Conservation (phyloP, 257 asterid genomes). For the Nicotiana noctiflora region DNA sequence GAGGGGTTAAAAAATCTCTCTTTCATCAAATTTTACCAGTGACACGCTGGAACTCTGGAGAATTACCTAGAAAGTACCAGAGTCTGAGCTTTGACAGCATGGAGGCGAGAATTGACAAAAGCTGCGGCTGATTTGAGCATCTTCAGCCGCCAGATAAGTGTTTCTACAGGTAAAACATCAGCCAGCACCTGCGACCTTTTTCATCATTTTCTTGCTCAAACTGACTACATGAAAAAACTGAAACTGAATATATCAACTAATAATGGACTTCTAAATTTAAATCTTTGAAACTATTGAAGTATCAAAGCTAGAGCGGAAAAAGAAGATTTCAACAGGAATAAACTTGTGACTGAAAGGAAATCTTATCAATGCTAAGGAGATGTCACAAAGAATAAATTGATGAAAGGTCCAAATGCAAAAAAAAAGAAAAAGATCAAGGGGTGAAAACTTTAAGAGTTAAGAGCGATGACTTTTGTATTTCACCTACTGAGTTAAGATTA, state of each 20-base stretch:
- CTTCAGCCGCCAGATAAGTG: constrained; percentile 60
- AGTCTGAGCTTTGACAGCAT: constrained; percentile 79
- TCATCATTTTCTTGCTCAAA: constrained; percentile 29
- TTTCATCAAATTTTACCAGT: background rate
- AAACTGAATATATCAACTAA: constrained; percentile 1
- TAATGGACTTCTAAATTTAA: background rate
- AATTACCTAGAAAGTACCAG: constrained; percentile 63
- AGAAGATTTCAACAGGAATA: background rate
- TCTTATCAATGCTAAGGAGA: background rate
- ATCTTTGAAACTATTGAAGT: background rate
- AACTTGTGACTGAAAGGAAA: background rate
- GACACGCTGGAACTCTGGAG: background rate
- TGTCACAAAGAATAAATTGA: background rate
- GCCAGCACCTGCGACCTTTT: constrained; percentile 45
- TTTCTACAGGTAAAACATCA: constrained; percentile 36
- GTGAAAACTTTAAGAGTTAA: background rate
- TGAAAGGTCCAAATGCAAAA: background rate
- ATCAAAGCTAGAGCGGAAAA: background rate
- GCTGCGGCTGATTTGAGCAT: constrained; percentile 68
- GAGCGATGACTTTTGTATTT: background rate
- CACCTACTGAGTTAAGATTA: background rate
- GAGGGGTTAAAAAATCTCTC: background rate
- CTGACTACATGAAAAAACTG: background rate
- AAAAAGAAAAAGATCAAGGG: background rate
- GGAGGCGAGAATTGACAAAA: constrained; percentile 77